Conservation (phyloP, 345 rosid genomes). For the Barbarea vulgaris region DNA sequence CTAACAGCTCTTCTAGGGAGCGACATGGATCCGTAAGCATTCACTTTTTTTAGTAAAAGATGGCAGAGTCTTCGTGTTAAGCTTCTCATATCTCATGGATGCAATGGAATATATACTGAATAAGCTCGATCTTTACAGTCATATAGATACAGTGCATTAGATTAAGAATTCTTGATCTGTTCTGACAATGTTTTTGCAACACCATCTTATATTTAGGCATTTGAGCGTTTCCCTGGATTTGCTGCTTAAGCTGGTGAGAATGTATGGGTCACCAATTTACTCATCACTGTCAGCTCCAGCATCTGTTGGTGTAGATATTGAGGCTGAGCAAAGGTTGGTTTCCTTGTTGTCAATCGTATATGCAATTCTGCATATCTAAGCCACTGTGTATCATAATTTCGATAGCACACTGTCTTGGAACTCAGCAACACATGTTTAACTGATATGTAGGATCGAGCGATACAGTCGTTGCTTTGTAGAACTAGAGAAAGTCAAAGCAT, state of each 20-base stretch:
- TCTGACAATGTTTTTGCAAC: not conserved
- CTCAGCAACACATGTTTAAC: slow-evolving; percentile 6
- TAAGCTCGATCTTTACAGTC: not conserved
- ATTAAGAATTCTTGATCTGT: not conserved
- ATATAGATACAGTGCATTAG: slow-evolving; percentile 2
- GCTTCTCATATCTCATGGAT: not conserved
- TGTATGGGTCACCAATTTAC: slow-evolving; percentile 78
- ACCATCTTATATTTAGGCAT: slow-evolving; percentile 59
- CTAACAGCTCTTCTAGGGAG: slow-evolving; percentile 75
- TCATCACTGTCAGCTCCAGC: slow-evolving; percentile 77
- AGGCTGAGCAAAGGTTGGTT: slow-evolving; percentile 90
- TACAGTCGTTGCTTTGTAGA: slow-evolving; percentile 82
- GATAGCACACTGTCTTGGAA: not conserved
- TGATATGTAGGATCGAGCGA: slow-evolving; percentile 66
- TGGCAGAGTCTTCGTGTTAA: slow-evolving; percentile 1
- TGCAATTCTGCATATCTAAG: not conserved
- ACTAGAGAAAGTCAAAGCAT: slow-evolving; percentile 80
- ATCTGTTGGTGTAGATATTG: slow-evolving; percentile 93
- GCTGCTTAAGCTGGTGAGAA: slow-evolving; percentile 86
- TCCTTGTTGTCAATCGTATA: not conserved
- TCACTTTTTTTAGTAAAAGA: not conserved
- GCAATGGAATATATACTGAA: not conserved
- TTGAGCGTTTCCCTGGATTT: slow-evolving; percentile 77
- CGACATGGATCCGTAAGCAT: slow-evolving; percentile 78
- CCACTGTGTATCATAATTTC: not conserved